Conservation (phyloP, 2,329 filamentous ascomycete genomes). For the Hirsutella minnesotensis region DNA sequence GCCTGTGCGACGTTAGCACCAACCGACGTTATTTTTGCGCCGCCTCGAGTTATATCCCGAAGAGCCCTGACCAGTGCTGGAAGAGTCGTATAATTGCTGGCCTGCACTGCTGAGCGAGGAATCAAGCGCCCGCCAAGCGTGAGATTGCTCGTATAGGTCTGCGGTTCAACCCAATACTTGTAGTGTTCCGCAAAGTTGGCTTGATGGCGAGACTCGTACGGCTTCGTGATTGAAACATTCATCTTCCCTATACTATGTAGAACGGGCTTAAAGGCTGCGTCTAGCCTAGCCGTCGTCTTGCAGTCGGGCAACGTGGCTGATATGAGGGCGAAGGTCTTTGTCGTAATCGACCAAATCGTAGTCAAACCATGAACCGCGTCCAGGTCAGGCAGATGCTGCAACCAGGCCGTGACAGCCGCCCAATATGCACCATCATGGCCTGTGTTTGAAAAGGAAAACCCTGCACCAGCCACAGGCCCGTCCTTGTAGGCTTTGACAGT, state of each 20-base stretch:
- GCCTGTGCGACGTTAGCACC: background rate
- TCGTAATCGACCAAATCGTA: too few species aligned
- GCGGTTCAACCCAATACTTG: conserved; percentile 26
- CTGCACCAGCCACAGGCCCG: conserved; percentile 27
- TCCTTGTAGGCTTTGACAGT: conserved; percentile 39
- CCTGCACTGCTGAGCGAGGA: conserved; percentile 4
- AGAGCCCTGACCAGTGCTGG: too few species aligned
- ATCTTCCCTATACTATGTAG: too few species aligned
- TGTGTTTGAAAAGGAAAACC: conserved; percentile 28
- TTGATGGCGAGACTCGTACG: too few species aligned
- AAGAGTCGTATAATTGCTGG: background rate
- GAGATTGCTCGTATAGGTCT: conserved; percentile 12
- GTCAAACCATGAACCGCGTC: background rate
- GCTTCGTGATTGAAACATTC: too few species aligned
- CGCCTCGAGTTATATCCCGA: too few species aligned
- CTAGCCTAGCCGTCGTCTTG: too few species aligned
- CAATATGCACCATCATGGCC: conserved; percentile 11
- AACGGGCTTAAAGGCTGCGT: too few species aligned
- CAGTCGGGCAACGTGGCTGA: too few species aligned
- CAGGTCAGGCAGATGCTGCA: background rate
- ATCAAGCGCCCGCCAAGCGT: conserved; percentile 29
- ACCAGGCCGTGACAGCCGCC: background rate
- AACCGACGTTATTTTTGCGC: too few species aligned
- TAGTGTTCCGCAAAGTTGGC: conserved; percentile 21
- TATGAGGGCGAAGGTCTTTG: too few species aligned